A percentile compares a stretch with the other conserved stretches of the same genome.
Conservation (phyloP, 306 rosid species). For the Alnus rubra region DNA sequence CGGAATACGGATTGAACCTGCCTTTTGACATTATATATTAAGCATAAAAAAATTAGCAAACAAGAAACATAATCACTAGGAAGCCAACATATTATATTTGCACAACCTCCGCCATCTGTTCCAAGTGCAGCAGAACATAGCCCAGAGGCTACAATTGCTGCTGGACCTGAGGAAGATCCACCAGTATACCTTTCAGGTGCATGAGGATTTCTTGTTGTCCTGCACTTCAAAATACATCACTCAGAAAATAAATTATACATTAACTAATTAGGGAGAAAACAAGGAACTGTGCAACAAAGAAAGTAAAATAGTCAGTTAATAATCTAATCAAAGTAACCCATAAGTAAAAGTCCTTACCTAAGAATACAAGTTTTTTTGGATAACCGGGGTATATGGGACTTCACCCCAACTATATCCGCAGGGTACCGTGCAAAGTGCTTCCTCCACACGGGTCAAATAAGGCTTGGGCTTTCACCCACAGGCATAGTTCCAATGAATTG, state of each 20-base stretch:
- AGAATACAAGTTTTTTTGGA: background rate
- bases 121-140: constrained; percentile 93
- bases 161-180: constrained; percentile 98
- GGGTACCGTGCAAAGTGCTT: too few relatives aligned
- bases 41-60: constrained; percentile 24
- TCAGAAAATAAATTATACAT: constrained; percentile 8
- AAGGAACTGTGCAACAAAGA: constrained; percentile 9
- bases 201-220: constrained; percentile 95
- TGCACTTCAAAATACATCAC: constrained; percentile 43
- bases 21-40: constrained; percentile 31
- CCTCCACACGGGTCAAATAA: too few relatives aligned
- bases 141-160: constrained; percentile 96
- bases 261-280: constrained; percentile 8
- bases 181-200: constrained; percentile 92
- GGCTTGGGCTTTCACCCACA: too few relatives aligned
- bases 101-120: constrained; percentile 97
- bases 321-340: background rate
- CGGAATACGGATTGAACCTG: constrained; percentile 97
- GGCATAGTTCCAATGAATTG: too few relatives aligned
- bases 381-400: too few relatives aligned
- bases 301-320: background rate
- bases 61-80: constrained; percentile 17
- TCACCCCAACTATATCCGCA: too few relatives aligned
- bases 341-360: background rate
- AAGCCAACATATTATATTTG: constrained; percentile 28